Conservation (phyloP, 2,329 filamentous ascomycete species). For the Cladophialophora yegresii region DNA sequence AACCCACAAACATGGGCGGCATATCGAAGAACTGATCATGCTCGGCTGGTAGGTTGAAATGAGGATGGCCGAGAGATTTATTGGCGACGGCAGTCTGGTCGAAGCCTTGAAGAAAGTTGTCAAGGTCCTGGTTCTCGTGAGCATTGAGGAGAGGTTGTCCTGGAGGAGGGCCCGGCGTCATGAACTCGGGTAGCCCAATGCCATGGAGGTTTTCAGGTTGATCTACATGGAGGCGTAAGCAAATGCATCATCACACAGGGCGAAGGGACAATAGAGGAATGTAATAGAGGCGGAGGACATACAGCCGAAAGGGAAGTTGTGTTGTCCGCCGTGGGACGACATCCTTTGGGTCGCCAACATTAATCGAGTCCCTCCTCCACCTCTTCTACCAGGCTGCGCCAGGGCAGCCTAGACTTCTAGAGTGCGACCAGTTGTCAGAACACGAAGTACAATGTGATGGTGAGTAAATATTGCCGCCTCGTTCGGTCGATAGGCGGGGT, state of each 20-base stretch:
- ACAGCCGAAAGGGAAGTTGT: conserved; percentile 37
- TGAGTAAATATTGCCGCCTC: background rate
- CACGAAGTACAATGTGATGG: background rate
- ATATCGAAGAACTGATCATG: conserved; percentile 32
- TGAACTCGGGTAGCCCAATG: conserved; percentile 34
- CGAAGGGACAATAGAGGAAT: background rate
- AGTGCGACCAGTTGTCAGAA: conserved; percentile 9
- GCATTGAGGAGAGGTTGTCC: conserved; percentile 36
- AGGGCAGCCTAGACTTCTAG: conserved; percentile 20
- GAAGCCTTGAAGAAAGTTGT: conserved; percentile 36
- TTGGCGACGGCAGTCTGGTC: conserved; percentile 29
- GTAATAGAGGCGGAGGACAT: conserved; percentile 19
- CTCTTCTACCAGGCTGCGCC: conserved; percentile 26
- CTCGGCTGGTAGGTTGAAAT: conserved; percentile 25
- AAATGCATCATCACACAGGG: conserved; percentile 5
- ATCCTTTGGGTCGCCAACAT: conserved; percentile 37
- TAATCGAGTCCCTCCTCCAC: conserved; percentile 20
- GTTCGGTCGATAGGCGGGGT: background rate
- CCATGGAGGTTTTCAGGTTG: conserved; percentile 35
- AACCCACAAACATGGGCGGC: conserved; percentile 35
- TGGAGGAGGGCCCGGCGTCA: conserved; percentile 32
- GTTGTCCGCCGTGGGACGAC: conserved; percentile 37
- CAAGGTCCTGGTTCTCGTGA: conserved; percentile 33
- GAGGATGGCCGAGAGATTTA: conserved; percentile 21
- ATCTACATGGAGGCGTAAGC: conserved; percentile 29